Conservation (phyloP, 768 basidiomycete species). For the Xerocomellus chrysenteron region DNA sequence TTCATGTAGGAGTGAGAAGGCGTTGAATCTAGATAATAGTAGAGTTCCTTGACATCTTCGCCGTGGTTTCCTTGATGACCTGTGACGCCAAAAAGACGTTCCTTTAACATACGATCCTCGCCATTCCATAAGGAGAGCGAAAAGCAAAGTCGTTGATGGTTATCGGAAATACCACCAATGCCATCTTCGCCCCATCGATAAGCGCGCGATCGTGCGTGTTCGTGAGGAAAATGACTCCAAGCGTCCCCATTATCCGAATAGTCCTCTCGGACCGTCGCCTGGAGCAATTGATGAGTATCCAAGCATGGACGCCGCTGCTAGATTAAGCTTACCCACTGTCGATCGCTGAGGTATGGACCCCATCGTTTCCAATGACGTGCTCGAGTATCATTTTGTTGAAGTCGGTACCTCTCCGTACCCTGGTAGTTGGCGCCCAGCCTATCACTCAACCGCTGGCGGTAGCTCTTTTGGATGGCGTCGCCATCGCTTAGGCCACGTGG, state of each 20-base stretch:
- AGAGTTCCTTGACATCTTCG: conserved; percentile 98
- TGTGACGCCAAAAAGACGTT: conserved; percentile 93
- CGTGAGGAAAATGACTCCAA: conserved; percentile 94
- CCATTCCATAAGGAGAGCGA: conserved; percentile 93
- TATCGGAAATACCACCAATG: conserved; percentile 95
- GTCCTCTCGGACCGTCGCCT: conserved; percentile 99
- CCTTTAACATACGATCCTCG: conserved; percentile 91
- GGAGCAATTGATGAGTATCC: conserved; percentile 14
- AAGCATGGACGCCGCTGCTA: not conserved
- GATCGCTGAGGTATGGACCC: conserved; percentile 96
- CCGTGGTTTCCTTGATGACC: conserved; percentile 99
- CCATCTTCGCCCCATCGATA: conserved; percentile 99
- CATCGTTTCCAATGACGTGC: conserved; percentile 97
- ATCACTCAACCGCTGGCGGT: conserved; percentile 65
- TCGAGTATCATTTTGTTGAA: conserved; percentile 77
- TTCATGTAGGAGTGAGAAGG: conserved; percentile 99
- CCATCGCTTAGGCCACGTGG: conserved; percentile 19
- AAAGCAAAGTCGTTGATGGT: conserved; percentile 92
- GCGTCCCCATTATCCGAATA: conserved; percentile 96
- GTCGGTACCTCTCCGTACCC: conserved; percentile 78
- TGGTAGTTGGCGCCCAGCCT: conserved; percentile 70
- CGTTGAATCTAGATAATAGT: conserved; percentile 98
- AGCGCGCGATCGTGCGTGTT: conserved; percentile 87
- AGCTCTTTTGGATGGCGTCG: conserved; percentile 32
- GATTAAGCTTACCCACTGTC: conserved; percentile 81